These are phyloP conservation scores for Alternaria gaisen DNA, from an alignment of 2,329 filamentous ascomycete genomes.

Conservation along the genomic window DNA sequence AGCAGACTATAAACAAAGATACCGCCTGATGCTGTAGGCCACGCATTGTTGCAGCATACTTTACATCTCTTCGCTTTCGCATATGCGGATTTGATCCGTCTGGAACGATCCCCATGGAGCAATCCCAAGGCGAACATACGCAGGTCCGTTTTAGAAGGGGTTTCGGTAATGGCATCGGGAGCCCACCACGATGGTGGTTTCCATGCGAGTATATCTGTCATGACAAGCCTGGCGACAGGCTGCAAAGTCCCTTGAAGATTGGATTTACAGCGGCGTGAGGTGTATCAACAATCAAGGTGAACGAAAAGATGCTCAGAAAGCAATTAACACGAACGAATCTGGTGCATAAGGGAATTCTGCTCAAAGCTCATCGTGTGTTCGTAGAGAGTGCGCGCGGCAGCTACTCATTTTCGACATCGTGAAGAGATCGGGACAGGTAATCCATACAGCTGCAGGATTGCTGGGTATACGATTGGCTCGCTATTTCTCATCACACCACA, in stretches of 20 bases:
- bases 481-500: not conserved
- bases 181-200: slow-evolving; percentile 10
- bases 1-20: not conserved
- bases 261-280: not conserved
- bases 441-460: slow-evolving; percentile 1
- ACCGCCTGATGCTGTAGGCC: not conserved
- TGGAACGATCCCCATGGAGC: not conserved
- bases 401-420: not conserved
- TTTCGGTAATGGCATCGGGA: not conserved
- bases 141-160: not conserved
- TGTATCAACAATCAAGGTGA: not conserved
- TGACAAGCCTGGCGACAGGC: not conserved
- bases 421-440: not conserved
- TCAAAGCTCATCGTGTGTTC: not conserved
- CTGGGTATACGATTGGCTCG: slow-evolving; percentile 5
- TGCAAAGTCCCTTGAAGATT: not conserved
- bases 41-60: not conserved
- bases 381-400: not conserved
- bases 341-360: not conserved
- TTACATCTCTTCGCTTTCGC: slow-evolving; percentile 3
- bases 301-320: not conserved
- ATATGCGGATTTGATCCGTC: slow-evolving; percentile 6
- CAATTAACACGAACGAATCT: not conserved
- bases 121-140: not conserved
- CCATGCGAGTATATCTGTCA: slow-evolving; percentile 4